Percentiles rank a stretch among this genome's conserved stretches.
These are phyloP conservation scores for Pichia paraexigua DNA, from an alignment of 805 yeast species.

Conservation along the genomic window DNA sequence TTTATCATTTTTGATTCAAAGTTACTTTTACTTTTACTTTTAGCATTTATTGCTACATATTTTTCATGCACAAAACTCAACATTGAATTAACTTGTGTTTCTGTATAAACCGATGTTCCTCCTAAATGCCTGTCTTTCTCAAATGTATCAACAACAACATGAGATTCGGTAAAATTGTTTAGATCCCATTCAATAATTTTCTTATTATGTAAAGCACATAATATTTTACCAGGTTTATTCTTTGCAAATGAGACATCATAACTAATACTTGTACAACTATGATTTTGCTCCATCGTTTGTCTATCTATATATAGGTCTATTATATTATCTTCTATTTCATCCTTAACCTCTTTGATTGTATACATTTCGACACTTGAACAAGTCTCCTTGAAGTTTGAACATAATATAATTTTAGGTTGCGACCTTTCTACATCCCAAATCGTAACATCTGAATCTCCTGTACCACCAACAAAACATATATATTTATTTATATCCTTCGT, in stretches of 20 bases:
- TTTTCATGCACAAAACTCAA: conserved; percentile 36
- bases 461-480: conserved; percentile 62
- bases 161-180: conserved; percentile 26
- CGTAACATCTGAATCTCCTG: conserved; percentile 47
- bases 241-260: conserved; percentile 7
- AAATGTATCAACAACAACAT: conserved; percentile 20
- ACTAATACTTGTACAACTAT: conserved; percentile 20
- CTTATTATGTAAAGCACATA: conserved; percentile 15
- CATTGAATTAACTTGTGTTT: conserved; percentile 32
- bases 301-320: conserved; percentile 12
- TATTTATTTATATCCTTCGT: conserved; percentile 32
- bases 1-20: conserved; percentile 12
- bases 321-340: conserved; percentile 19
- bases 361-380: conserved; percentile 21
- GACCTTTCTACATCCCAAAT: conserved; percentile 69
- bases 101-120: conserved; percentile 17
- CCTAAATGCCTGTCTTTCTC: conserved; percentile 5
- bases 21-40: conserved; percentile 4
- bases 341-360: conserved; percentile 18
- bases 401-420: conserved; percentile 36
- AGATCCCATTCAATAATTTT: conserved; percentile 34
- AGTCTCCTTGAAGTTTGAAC: conserved; percentile 17
- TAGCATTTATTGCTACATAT: conserved; percentile 9
- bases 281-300: conserved; percentile 13
- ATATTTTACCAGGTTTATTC: conserved; percentile 9